These are phyloP conservation scores for Plantago major DNA, from an alignment of 257 asterid species.

Conservation along the genomic window DNA sequence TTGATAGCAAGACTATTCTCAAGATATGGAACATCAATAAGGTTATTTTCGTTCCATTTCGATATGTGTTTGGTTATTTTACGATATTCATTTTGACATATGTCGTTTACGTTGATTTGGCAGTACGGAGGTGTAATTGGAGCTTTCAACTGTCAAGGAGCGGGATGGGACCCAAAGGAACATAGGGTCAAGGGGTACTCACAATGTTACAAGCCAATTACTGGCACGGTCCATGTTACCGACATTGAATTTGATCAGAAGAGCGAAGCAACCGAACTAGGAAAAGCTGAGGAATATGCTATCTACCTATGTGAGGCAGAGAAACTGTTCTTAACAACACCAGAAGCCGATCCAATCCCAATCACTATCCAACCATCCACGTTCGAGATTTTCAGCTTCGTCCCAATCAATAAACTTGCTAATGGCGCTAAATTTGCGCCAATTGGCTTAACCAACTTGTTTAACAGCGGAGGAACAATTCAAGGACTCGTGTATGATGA, in stretches of 20 bases:
- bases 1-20: slow-evolving; percentile 61
- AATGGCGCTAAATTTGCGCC: slow-evolving; percentile 52
- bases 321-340: slow-evolving; percentile 29
- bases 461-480: slow-evolving; percentile 60
- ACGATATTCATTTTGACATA: too few relatives aligned
- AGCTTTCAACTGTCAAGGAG: slow-evolving; percentile 83
- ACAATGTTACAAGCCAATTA: slow-evolving; percentile 53
- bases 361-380: slow-evolving; percentile 52
- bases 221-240: slow-evolving; percentile 35
- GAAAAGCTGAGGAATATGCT: slow-evolving; percentile 53
- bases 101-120: neutral
- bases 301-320: slow-evolving; percentile 47
- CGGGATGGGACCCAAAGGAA: slow-evolving; percentile 80
- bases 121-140: slow-evolving; percentile 79
- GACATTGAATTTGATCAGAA: slow-evolving; percentile 65
- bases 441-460: slow-evolving; percentile 57
- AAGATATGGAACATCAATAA: slow-evolving; percentile 78
- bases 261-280: slow-evolving; percentile 34
- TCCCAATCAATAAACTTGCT: slow-evolving; percentile 41
- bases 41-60: slow-evolving; percentile 24
- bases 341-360: slow-evolving; percentile 31
- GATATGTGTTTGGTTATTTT: neutral
- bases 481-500: slow-evolving; percentile 41
- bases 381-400: slow-evolving; percentile 58
- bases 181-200: slow-evolving; percentile 65